A percentile compares a stretch with the other conserved stretches of the same genome.
Evolutionary conservation across 2,329 filamentous ascomycete genomes (phyloP).

Genomic region (Fusarium albosuccineum): DNA sequence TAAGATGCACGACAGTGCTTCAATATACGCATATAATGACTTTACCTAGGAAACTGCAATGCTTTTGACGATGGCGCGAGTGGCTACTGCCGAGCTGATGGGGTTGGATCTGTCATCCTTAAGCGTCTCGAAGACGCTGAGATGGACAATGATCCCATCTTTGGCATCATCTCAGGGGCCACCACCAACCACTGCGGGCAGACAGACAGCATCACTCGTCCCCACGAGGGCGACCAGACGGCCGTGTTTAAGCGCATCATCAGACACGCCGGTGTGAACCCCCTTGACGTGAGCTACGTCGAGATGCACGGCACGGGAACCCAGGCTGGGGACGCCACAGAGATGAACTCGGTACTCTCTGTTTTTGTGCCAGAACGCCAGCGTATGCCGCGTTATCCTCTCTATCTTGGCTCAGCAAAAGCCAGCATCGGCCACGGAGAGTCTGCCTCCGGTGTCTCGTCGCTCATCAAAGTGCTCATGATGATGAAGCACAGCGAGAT

Average conservation of each 20-base stretch:
- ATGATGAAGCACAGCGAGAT: conserved; percentile 74
- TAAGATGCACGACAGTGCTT: background rate
- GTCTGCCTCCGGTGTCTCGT: conserved; percentile 71
- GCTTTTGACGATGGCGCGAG: conserved; percentile 84
- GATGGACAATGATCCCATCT: conserved; percentile 38
- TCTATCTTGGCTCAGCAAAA: conserved; percentile 74
- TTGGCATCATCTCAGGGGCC: conserved; percentile 38
- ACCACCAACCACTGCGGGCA: conserved; percentile 42
- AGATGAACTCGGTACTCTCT: conserved; percentile 81
- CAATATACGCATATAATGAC: conserved; percentile 60
- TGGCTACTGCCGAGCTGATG: conserved; percentile 86
- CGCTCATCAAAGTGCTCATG: conserved; percentile 73
- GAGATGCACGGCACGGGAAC: conserved; percentile 94
- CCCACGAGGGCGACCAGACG: conserved; percentile 82
- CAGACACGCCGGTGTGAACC: conserved; percentile 79
- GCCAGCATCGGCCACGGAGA: conserved; percentile 74
- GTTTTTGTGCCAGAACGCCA: conserved; percentile 64
- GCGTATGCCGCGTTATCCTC: conserved; percentile 59
- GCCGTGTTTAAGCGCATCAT: conserved; percentile 78
- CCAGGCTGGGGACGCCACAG: conserved; percentile 84
- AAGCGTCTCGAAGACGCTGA: conserved; percentile 66
- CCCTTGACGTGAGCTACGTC: conserved; percentile 83
- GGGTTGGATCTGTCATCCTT: conserved; percentile 79
- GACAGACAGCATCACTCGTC: conserved; percentile 60
- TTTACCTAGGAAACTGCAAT: conserved; percentile 74